phyloP scores from a whole-genome alignment of 768 basidiomycete species.

The Clavulina sp. region DNA sequence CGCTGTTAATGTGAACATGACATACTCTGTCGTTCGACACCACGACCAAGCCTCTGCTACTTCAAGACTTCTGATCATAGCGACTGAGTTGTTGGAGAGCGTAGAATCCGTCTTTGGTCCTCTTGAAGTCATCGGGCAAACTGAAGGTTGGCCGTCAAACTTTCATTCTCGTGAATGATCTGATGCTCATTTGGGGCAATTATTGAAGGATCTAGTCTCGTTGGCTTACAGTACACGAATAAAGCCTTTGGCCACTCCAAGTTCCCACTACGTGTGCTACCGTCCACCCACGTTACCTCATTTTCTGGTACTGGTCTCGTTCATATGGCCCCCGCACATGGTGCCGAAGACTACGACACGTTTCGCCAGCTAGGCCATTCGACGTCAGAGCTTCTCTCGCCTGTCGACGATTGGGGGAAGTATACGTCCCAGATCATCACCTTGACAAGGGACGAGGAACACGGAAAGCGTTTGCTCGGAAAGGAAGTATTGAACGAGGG shows the following conservation, averaged over 20 bases:
- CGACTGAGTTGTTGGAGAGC: conserved; percentile 18
- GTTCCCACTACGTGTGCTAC: conserved; percentile 33
- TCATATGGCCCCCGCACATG: conserved; percentile 90
- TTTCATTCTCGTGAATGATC: neutral
- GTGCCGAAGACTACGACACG: conserved; percentile 74
- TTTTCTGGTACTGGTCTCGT: conserved; percentile 91
- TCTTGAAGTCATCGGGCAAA: conserved; percentile 15
- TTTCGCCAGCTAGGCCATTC: conserved; percentile 38
- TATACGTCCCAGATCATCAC: conserved; percentile 44
- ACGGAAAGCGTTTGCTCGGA: conserved; percentile 35
- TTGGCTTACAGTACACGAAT: conserved; percentile 13
- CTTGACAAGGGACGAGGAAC: conserved; percentile 33
- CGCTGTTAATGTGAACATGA: conserved; percentile 57
- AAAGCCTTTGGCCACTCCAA: conserved; percentile 14
- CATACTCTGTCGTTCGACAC: conserved; percentile 37
- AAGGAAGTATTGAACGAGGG: conserved; percentile 61
- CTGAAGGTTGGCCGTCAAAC: conserved; percentile 16
- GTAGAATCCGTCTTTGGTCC: conserved; percentile 19
- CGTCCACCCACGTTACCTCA: conserved; percentile 61
- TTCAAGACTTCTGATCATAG: conserved; percentile 20
- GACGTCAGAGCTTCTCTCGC: conserved; percentile 41
- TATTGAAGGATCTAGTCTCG: conserved; percentile 12
- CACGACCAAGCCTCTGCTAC: conserved; percentile 5
- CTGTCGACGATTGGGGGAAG: conserved; percentile 60
- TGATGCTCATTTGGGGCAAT: neutral